Evolutionary conservation across 768 basidiomycete genomes (phyloP).

Genomic region (Hericium alpestre): DNA sequence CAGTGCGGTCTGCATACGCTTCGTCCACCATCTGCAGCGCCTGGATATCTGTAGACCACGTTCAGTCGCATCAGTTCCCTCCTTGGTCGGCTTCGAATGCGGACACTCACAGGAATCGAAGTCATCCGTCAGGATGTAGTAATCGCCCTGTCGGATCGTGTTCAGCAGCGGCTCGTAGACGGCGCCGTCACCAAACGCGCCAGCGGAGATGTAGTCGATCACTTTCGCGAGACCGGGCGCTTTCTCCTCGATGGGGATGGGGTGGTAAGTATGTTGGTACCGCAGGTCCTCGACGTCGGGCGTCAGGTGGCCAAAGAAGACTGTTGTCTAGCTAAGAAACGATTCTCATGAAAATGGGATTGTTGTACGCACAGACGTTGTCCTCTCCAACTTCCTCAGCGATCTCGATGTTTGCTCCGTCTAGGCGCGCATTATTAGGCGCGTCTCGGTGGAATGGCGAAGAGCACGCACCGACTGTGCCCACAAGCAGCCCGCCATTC

Average conservation of each 20-base stretch:
- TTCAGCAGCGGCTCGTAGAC: constrained; percentile 85
- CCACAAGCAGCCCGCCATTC: constrained; percentile 81
- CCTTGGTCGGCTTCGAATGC: background rate
- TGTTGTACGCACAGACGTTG: constrained; percentile 67
- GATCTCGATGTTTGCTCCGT: constrained; percentile 96
- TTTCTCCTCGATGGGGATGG: constrained; percentile 70
- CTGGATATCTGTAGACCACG: constrained; percentile 46
- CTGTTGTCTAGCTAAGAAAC: constrained; percentile 22
- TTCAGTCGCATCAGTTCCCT: background rate
- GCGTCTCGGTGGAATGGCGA: background rate
- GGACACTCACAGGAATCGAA: constrained; percentile 73
- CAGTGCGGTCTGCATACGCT: constrained; percentile 70
- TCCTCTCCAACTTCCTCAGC: constrained; percentile 90
- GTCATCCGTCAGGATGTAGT: constrained; percentile 82
- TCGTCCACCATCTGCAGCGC: constrained; percentile 83
- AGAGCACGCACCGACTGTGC: constrained; percentile 50
- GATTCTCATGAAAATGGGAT: background rate
- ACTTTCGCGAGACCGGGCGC: constrained; percentile 76
- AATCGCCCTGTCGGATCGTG: constrained; percentile 66
- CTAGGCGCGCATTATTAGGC: constrained; percentile 23
- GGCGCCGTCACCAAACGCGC: constrained; percentile 67
- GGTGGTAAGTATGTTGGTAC: constrained; percentile 77
- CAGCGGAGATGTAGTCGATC: constrained; percentile 62
- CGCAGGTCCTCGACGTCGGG: constrained; percentile 82
- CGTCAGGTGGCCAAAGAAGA: constrained; percentile 86